Evolutionary conservation across 257 asterid genomes (phyloP), one percentile per base, ranked within the genome.

Genomic region (Mentha longifolia): DNA sequence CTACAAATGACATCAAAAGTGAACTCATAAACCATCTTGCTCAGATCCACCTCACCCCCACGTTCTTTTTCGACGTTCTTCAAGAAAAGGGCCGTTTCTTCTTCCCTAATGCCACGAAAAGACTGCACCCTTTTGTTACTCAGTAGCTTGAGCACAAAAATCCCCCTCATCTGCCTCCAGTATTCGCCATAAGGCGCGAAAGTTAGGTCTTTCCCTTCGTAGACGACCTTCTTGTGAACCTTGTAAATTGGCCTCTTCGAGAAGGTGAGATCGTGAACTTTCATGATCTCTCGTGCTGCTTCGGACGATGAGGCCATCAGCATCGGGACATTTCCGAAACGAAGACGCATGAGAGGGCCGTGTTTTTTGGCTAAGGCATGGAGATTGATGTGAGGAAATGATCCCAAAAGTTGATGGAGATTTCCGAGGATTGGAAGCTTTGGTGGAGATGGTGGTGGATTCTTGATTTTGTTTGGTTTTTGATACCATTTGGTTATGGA

Each of bases 71-170:
- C 17, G 12, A 64, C 35, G 41, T 14, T 45, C 1, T 64, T 43
- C 42, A 64, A 20, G 13, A 43, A 45, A 22, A 64, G 42, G 14
- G 39, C 25, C 16, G 56, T 43, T 43, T 64, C 69, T 43, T 64
- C 69, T 14, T 64, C 69, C 45, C 69, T 43, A 14, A 64, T 43
- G 9, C 22, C 19, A 22, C 69, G 56, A 39, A 64, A 64, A 22
- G 69, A 64, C 3, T 45, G 69, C 22, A 64, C 69, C 25, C 56
- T 64, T 64, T 64, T 57, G 20, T 14, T 57, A 14, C 63, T 57
- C 2, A 57, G 63, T 11, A 57, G 19, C 20, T 57, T 41, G 2
- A 57, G 12, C 14, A 57, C 63, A 25, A 57, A 1, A 2, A 57
- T 30, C 42, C 63, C 28, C 43, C 12, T 57, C 5, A 31, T 15